Percentiles rank a stretch among this genome's conserved stretches.
These are phyloP conservation scores for Persicaria maculosa DNA, from an alignment of 148 eudicot species.

Conservation along the genomic window DNA sequence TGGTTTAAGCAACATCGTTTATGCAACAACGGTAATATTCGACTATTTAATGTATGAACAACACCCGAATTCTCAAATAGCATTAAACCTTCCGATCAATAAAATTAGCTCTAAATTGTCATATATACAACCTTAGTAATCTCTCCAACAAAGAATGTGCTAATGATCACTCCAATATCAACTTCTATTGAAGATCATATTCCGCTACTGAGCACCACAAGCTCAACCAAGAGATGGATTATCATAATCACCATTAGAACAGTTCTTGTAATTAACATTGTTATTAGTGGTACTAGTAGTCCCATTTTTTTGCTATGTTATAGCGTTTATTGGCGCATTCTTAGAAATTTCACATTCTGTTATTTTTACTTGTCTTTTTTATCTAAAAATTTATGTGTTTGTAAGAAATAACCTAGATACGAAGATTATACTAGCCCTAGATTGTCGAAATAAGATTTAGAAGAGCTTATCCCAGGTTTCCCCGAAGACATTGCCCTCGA, in stretches of 20 bases:
- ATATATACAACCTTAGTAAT: slow-evolving; percentile 38
- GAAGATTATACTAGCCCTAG: slow-evolving; percentile 12
- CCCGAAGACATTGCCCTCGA: slow-evolving; percentile 65
- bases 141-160: slow-evolving; percentile 41
- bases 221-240: not conserved
- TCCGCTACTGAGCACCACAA: not conserved
- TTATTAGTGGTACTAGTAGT: slow-evolving; percentile 29
- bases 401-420: slow-evolving; percentile 11
- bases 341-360: slow-evolving; percentile 25
- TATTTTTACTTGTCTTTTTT: slow-evolving; percentile 32
- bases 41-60: slow-evolving; percentile 49
- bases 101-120: slow-evolving; percentile 31
- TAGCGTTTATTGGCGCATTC: slow-evolving; percentile 33
- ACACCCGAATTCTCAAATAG: slow-evolving; percentile 29
- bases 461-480: slow-evolving; percentile 53
- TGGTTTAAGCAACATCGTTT: slow-evolving; percentile 20
- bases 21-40: slow-evolving; percentile 31
- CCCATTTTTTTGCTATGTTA: slow-evolving; percentile 30
- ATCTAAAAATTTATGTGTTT: slow-evolving; percentile 21
- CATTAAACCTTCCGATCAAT: slow-evolving; percentile 35
- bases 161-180: slow-evolving; percentile 30
- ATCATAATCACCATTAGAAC: slow-evolving; percentile 24
- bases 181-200: slow-evolving; percentile 24
- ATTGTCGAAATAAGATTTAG: slow-evolving; percentile 22
- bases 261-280: slow-evolving; percentile 25